Percentiles rank a stretch among this genome's conserved stretches.
Evolutionary conservation across 139 green algal genomes (phyloP).

Genomic region (Chlamydomonas incerta): DNA sequence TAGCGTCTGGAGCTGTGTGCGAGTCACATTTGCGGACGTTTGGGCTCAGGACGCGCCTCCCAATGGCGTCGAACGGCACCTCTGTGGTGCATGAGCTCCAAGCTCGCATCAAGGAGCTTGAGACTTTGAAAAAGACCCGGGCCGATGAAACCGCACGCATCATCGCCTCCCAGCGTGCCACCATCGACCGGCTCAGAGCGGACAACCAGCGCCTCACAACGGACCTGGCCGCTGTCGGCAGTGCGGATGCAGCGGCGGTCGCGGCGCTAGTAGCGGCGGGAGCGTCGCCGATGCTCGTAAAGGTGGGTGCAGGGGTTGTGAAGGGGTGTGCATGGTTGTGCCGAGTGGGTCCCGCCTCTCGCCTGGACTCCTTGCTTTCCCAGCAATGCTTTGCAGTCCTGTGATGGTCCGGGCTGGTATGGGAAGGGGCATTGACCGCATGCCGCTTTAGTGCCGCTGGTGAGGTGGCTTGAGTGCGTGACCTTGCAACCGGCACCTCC

Average conservation of each 20-base stretch:
- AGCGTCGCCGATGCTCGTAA: background rate
- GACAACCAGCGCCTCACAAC: conserved; percentile 15
- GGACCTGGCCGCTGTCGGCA: conserved; percentile 4
- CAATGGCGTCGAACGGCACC: background rate
- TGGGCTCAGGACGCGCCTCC: too few relatives aligned
- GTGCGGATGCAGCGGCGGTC: background rate
- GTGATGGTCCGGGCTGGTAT: too few relatives aligned
- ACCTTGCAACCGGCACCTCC: too few relatives aligned
- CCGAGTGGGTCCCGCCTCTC: too few relatives aligned
- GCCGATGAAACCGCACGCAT: conserved; percentile 28
- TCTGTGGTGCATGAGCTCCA: conserved; percentile 21
- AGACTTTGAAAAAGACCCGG: background rate
- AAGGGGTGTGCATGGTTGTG: too few relatives aligned
- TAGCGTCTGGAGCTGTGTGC: too few relatives aligned
- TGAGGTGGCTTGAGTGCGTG: background rate
- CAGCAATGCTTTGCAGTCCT: too few relatives aligned
- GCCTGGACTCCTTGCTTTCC: too few relatives aligned
- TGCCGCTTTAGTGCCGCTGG: too few relatives aligned
- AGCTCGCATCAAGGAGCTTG: conserved; percentile 18
- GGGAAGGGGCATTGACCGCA: too few relatives aligned
- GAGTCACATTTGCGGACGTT: too few relatives aligned
- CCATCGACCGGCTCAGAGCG: conserved; percentile 25
- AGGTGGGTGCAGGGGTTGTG: background rate
- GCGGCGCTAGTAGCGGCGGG: background rate
- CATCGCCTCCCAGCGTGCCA: conserved; percentile 32